A percentile compares a stretch with the other conserved stretches of the same genome.
Conservation (phyloP, 2,329 filamentous ascomycete species). For the Penicillium brevicompactum region DNA sequence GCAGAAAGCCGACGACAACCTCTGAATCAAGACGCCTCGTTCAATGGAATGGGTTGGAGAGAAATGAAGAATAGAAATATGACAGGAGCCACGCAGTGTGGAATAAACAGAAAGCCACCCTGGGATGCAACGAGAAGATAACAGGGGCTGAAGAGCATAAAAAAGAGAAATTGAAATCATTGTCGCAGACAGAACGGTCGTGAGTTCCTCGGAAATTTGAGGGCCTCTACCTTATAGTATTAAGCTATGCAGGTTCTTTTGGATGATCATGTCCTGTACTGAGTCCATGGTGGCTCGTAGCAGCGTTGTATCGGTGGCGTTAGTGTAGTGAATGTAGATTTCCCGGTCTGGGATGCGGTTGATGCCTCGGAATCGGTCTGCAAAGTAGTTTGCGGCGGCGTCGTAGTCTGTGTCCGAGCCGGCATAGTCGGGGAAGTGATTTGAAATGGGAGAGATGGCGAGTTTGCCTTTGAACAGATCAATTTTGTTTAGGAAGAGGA, state of each 20-base stretch:
- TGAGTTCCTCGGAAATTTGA: constrained; percentile 18
- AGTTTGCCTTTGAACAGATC: constrained; percentile 82
- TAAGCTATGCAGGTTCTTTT: constrained; percentile 77
- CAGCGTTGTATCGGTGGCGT: constrained; percentile 68
- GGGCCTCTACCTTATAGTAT: constrained; percentile 57
- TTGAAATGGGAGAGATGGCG: constrained; percentile 67
- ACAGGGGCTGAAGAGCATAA: constrained; percentile 22
- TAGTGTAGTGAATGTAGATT: constrained; percentile 62
- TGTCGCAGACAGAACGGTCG: constrained; percentile 22
- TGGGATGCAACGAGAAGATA: constrained; percentile 27
- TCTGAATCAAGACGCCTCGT: constrained; percentile 25
- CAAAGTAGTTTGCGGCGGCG: constrained; percentile 76
- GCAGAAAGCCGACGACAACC: constrained; percentile 19
- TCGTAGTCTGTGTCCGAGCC: constrained; percentile 72
- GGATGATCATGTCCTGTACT: constrained; percentile 85
- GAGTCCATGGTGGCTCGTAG: constrained; percentile 85
- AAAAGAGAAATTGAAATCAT: constrained; percentile 18
- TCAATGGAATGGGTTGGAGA: constrained; percentile 8
- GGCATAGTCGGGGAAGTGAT: constrained; percentile 77
- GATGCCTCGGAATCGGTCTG: constrained; percentile 76
- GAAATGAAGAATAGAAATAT: constrained; percentile 10
- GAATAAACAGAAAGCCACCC: constrained; percentile 22
- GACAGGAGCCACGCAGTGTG: constrained; percentile 9
- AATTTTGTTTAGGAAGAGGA: constrained; percentile 86
- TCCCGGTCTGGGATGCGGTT: constrained; percentile 64